A percentile compares a stretch with the other conserved stretches of the same genome.
These are phyloP conservation scores for Geranium incanum DNA, from an alignment of 441 rosid genomes.

Conservation along the genomic window DNA sequence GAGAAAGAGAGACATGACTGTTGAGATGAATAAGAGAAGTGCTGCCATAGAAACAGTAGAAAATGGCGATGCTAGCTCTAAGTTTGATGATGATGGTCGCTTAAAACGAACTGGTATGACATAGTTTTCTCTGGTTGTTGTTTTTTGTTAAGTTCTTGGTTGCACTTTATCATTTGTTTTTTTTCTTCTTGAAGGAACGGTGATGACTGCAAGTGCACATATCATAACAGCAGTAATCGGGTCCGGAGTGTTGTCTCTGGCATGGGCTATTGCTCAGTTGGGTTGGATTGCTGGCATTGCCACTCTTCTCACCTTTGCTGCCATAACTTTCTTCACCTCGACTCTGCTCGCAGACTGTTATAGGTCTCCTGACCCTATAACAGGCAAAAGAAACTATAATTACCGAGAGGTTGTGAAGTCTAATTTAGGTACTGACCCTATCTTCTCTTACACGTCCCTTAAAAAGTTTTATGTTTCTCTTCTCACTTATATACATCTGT, in stretches of 20 bases:
- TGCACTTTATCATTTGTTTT: neutral
- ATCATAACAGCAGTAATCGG: constrained; percentile 12
- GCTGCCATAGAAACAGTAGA: constrained; percentile 1
- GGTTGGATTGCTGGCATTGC: constrained; percentile 14
- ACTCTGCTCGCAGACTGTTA: constrained; percentile 69
- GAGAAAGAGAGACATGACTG: neutral
- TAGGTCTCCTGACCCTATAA: constrained; percentile 61
- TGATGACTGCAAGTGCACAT: constrained; percentile 12
- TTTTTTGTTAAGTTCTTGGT: neutral
- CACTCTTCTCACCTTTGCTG: constrained; percentile 32
- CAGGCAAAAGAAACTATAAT: constrained; percentile 70
- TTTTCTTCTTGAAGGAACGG: neutral
- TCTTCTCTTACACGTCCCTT: neutral
- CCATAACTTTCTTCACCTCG: constrained; percentile 67
- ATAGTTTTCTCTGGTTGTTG: neutral
- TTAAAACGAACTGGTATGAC: constrained; percentile 23
- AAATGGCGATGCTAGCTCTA: neutral
- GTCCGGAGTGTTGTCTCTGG: constrained; percentile 13
- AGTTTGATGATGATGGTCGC: constrained; percentile 23
- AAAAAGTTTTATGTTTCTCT: neutral
- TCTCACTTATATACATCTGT: neutral
- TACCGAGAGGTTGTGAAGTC: constrained; percentile 78
- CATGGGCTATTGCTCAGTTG: constrained; percentile 12
- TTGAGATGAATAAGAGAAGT: neutral
- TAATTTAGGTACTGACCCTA: constrained; percentile 38